These are phyloP conservation scores for Brettanomyces sp. DNA, from an alignment of 805 yeast genomes.

Conservation along the genomic window DNA sequence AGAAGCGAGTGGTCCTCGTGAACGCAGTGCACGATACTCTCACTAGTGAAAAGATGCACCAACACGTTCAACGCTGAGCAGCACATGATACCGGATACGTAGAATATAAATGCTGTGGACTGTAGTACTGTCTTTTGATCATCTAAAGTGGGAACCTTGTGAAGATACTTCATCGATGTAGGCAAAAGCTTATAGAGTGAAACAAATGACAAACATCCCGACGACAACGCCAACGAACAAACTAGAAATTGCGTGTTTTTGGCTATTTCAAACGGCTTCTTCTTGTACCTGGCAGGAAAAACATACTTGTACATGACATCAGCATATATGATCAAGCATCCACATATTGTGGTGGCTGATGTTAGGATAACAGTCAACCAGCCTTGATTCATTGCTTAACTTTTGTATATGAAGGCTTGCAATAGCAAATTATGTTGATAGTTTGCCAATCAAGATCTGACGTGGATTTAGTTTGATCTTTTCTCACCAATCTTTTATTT, in stretches of 20 bases:
- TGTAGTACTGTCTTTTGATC: slow-evolving; percentile 24
- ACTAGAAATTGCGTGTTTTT: slow-evolving; percentile 59
- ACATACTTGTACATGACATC: slow-evolving; percentile 44
- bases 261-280: slow-evolving; percentile 41
- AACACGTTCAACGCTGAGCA: slow-evolving; percentile 54
- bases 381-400: slow-evolving; percentile 34
- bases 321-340: slow-evolving; percentile 55
- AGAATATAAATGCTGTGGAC: slow-evolving; percentile 32
- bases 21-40: slow-evolving; percentile 78
- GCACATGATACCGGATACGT: slow-evolving; percentile 43
- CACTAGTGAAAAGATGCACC: slow-evolving; percentile 69
- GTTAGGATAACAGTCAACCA: slow-evolving; percentile 61
- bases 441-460: too few species aligned
- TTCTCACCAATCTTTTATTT: too few species aligned
- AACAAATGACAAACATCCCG: slow-evolving; percentile 78
- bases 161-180: slow-evolving; percentile 41
- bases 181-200: slow-evolving; percentile 75
- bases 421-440: too few species aligned
- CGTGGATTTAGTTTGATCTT: too few species aligned
- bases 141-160: slow-evolving; percentile 18
- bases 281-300: slow-evolving; percentile 31
- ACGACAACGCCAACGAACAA: slow-evolving; percentile 63
- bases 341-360: slow-evolving; percentile 61
- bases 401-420: too few species aligned
- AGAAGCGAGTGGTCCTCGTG: slow-evolving; percentile 36